phyloP scores from a whole-genome alignment of 2,329 filamentous ascomycete genomes.

The Dichotomopilus funicola region DNA sequence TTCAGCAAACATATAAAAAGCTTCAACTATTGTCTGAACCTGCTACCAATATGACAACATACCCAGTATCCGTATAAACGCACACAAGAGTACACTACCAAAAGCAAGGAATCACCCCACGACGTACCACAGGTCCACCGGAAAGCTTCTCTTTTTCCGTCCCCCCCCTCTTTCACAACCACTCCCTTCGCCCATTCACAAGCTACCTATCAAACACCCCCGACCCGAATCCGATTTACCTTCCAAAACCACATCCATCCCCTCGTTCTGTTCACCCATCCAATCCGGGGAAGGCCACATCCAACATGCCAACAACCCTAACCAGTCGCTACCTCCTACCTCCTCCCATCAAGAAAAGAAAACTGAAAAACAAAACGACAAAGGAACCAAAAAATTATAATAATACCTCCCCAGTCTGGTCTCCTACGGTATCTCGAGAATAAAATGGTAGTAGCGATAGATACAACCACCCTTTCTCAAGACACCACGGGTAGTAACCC shows the following conservation, averaged over 20 bases:
- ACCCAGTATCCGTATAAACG: too few species aligned
- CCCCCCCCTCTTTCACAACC: neutral
- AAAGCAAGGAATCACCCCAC: neutral
- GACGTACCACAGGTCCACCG: conserved; percentile 1
- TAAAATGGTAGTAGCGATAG: too few species aligned
- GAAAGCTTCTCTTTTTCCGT: neutral
- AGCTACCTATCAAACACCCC: neutral
- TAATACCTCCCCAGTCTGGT: neutral
- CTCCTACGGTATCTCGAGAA: too few species aligned
- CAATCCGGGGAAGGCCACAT: too few species aligned
- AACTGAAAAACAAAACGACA: neutral
- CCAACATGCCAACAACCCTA: too few species aligned
- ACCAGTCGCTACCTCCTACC: too few species aligned
- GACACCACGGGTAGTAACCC: too few species aligned
- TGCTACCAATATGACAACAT: neutral
- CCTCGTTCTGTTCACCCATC: too few species aligned
- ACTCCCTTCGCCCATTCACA: neutral
- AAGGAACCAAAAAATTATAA: conserved; percentile 6
- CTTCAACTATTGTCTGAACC: too few species aligned
- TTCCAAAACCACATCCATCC: neutral
- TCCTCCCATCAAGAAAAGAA: neutral
- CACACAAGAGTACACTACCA: too few species aligned
- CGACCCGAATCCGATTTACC: neutral
- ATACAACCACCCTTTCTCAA: too few species aligned
- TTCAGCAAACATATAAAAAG: too few species aligned